phyloP scores from a whole-genome alignment of 1,284 basidiomycete genomes.

The Vanrija humicola region DNA sequence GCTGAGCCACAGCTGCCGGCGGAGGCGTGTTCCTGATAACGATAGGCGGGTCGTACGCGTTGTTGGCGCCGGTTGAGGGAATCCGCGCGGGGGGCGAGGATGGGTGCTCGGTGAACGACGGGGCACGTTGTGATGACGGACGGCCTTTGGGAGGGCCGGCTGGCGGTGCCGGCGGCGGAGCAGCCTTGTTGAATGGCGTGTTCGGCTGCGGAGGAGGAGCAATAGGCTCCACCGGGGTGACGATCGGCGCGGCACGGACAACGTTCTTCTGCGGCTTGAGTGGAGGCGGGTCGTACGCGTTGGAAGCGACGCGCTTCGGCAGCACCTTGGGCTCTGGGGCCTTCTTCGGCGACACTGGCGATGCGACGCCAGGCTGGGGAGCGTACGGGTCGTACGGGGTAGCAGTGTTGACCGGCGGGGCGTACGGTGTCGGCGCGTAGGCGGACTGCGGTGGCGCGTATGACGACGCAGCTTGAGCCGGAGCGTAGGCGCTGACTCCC shows the following conservation, averaged over 20 bases:
- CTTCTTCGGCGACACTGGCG: constrained; percentile 12
- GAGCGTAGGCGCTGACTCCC: constrained; percentile 15
- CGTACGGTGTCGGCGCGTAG: neutral
- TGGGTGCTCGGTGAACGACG: too few species aligned
- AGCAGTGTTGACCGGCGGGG: neutral
- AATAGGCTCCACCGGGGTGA: neutral
- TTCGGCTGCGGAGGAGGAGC: constrained; percentile 11
- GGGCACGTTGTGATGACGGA: too few species aligned
- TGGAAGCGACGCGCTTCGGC: constrained; percentile 36
- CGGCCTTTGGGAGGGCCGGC: constrained; percentile 30
- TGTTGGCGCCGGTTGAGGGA: too few species aligned
- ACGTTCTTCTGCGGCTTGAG: constrained; percentile 35
- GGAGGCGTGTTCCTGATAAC: neutral
- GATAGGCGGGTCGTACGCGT: too few species aligned
- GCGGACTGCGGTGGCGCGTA: constrained; percentile 13
- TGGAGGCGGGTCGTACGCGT: constrained; percentile 46
- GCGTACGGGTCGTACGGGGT: constrained; percentile 26
- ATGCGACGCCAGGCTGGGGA: constrained; percentile 11
- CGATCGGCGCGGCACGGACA: constrained; percentile 21
- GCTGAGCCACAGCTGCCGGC: neutral
- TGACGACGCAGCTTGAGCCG: constrained; percentile 12
- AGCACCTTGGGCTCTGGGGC: constrained; percentile 28
- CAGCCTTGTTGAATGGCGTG: neutral
- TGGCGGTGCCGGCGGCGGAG: constrained; percentile 20
- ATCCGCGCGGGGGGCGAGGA: too few species aligned